A percentile compares a stretch with the other conserved stretches of the same genome.
These are phyloP conservation scores for Phoma sp. DNA, from an alignment of 2,329 filamentous ascomycete genomes.

Conservation along the genomic window DNA sequence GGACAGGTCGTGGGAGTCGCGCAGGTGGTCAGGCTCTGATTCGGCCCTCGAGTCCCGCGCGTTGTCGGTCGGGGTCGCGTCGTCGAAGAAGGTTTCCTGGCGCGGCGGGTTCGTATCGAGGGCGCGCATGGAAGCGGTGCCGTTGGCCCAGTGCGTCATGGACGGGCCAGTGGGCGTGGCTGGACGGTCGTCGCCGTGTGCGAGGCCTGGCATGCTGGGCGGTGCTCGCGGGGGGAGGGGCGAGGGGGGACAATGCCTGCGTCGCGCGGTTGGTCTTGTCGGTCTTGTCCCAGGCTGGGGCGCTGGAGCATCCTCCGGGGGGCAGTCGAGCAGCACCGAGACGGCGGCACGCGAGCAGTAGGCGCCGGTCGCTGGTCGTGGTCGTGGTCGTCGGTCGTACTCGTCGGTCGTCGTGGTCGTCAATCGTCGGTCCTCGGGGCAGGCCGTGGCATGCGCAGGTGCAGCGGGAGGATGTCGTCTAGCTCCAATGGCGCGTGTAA, in stretches of 20 bases:
- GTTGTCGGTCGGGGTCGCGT: conserved; percentile 44
- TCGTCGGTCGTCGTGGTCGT: too few species aligned
- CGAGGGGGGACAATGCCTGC: too few species aligned
- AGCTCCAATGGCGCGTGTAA: not conserved
- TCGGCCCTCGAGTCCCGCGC: conserved; percentile 20
- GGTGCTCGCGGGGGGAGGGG: not conserved
- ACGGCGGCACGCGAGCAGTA: conserved; percentile 18
- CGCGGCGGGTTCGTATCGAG: conserved; percentile 39
- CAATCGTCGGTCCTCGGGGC: conserved; percentile 4
- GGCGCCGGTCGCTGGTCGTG: not conserved
- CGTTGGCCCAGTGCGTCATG: conserved; percentile 29
- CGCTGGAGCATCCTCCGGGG: conserved; percentile 40
- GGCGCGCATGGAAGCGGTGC: conserved; percentile 28
- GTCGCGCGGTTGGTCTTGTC: not conserved
- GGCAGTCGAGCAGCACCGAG: conserved; percentile 17
- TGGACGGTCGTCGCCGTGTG: conserved; percentile 31
- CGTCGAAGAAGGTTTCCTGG: conserved; percentile 46
- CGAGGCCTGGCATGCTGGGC: conserved; percentile 33
- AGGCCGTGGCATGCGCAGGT: conserved; percentile 16
- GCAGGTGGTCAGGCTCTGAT: conserved; percentile 26
- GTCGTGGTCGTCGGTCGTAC: too few species aligned
- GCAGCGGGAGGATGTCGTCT: conserved; percentile 1
- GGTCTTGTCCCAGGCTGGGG: conserved; percentile 15
- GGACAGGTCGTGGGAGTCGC: conserved; percentile 84
- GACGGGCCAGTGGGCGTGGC: conserved; percentile 40